Percentiles rank a stretch among this genome's conserved stretches.
Conservation (phyloP, 257 asterid genomes). For the Eustoma russellianum region DNA sequence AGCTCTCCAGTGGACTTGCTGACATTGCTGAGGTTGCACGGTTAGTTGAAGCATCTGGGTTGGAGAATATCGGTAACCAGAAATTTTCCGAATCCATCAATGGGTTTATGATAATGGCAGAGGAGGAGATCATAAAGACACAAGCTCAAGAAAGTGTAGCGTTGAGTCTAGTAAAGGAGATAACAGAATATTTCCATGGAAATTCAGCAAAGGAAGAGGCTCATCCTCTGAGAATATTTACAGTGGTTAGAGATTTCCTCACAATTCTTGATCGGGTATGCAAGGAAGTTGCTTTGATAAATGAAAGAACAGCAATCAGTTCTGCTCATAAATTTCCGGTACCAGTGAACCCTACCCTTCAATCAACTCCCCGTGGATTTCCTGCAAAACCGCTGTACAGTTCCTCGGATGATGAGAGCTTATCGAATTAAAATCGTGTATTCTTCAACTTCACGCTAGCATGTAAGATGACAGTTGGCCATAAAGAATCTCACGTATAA, state of each 20-base stretch:
- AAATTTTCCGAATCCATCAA: constrained; percentile 22
- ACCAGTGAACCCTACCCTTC: constrained; percentile 23
- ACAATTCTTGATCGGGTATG: constrained; percentile 73
- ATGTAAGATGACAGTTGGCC: no score
- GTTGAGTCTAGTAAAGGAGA: constrained; percentile 24
- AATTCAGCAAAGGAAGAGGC: constrained; percentile 47
- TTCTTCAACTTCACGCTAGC: no score
- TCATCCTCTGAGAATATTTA: constrained; percentile 88
- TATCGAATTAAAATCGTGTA: no score
- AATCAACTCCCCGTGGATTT: constrained; percentile 1
- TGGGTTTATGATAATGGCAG: constrained; percentile 15
- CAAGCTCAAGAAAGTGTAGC: constrained; percentile 27
- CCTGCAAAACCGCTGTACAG: constrained; percentile 10
- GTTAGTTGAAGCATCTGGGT: constrained; percentile 21
- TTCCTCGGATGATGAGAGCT: constrained; percentile 18
- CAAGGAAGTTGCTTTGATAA: constrained; percentile 67
- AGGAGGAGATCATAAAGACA: constrained; percentile 20
- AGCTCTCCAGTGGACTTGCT: constrained; percentile 60
- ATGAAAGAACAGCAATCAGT: constrained; percentile 13
- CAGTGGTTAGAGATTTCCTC: constrained; percentile 90
- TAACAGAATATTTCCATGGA: constrained; percentile 28
- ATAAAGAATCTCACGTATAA: no score
- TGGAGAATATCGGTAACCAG: constrained; percentile 15
- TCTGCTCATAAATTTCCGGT: constrained; percentile 22
- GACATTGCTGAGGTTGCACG: constrained; percentile 38